A percentile compares a stretch with the other conserved stretches of the same genome.
Evolutionary conservation across 441 rosid species (phyloP).

Genomic region (Viola pubescens): DNA sequence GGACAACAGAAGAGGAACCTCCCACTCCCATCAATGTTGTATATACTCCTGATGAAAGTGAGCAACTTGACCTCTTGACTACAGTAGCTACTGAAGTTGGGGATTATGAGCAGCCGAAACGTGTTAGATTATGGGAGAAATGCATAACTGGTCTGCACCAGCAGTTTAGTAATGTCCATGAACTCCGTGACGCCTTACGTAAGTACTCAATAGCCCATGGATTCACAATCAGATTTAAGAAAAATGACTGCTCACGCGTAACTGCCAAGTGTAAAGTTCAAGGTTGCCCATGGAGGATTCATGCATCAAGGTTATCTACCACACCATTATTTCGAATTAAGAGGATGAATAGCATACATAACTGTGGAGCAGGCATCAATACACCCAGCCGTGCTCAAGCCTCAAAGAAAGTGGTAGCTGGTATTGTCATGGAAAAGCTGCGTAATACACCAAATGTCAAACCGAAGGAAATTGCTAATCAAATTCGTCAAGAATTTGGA

Average conservation of each 20-base stretch:
- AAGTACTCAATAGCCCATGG: slow-evolving; percentile 42
- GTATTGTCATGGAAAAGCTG: slow-evolving; percentile 42
- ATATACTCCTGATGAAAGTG: slow-evolving; percentile 17
- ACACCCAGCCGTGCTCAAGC: slow-evolving; percentile 21
- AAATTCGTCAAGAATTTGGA: slow-evolving; percentile 40
- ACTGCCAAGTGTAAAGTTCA: slow-evolving; percentile 38
- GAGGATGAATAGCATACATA: slow-evolving; percentile 30
- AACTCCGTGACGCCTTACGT: slow-evolving; percentile 43
- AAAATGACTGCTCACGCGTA: slow-evolving; percentile 38
- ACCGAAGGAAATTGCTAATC: slow-evolving; percentile 44
- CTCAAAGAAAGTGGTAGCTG: slow-evolving; percentile 40
- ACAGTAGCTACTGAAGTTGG: background rate
- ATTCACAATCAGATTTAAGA: slow-evolving; percentile 35
- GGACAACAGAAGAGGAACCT: slow-evolving; percentile 8
- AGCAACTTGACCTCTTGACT: background rate
- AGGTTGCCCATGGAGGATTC: slow-evolving; percentile 48
- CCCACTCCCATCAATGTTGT: slow-evolving; percentile 3
- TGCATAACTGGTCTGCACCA: slow-evolving; percentile 45
- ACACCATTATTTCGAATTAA: slow-evolving; percentile 37
- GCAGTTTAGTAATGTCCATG: slow-evolving; percentile 40
- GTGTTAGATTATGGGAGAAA: slow-evolving; percentile 28
- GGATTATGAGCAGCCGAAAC: slow-evolving; percentile 19
- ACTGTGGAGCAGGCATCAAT: slow-evolving; percentile 32
- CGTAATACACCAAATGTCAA: slow-evolving; percentile 34
- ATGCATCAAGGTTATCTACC: slow-evolving; percentile 37